These are phyloP conservation scores for Eimeria sp. DNA, from an alignment of 169 alveolate genomes.

Conservation along the genomic window DNA sequence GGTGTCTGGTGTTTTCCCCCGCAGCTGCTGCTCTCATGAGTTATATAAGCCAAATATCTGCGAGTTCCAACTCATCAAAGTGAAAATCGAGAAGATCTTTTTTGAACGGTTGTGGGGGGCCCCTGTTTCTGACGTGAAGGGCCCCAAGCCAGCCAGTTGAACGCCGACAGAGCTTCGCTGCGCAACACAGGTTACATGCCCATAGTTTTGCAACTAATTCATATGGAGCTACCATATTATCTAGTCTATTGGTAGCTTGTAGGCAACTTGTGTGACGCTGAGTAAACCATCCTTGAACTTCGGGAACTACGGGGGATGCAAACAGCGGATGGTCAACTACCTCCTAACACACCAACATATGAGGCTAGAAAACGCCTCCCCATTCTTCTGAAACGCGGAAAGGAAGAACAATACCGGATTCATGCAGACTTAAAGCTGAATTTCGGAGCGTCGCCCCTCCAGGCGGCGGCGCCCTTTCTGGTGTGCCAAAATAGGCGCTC, in stretches of 20 bases:
- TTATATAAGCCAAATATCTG: neutral
- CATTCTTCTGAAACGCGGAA: no score
- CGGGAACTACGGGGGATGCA: neutral
- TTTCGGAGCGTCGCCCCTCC: neutral
- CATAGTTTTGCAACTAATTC: neutral
- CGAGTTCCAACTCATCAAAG: neutral
- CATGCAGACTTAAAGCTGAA: neutral
- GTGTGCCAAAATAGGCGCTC: neutral
- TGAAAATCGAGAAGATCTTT: neutral
- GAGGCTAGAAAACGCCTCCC: neutral
- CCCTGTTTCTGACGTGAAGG: neutral
- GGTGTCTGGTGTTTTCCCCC: neutral
- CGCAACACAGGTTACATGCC: neutral
- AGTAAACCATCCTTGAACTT: neutral
- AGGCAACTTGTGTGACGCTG: no score
- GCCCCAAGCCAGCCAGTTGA: constrained; percentile 34
- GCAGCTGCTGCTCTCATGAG: neutral
- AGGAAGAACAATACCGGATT: neutral
- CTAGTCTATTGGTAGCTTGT: neutral
- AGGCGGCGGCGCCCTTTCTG: neutral
- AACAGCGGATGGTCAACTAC: neutral
- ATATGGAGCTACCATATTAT: neutral
- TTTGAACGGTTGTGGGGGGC: neutral
- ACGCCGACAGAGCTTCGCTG: neutral
- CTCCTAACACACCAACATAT: neutral